phyloP scores from a whole-genome alignment of 1,284 basidiomycete genomes.

The Fomitiporia mediterranea region DNA sequence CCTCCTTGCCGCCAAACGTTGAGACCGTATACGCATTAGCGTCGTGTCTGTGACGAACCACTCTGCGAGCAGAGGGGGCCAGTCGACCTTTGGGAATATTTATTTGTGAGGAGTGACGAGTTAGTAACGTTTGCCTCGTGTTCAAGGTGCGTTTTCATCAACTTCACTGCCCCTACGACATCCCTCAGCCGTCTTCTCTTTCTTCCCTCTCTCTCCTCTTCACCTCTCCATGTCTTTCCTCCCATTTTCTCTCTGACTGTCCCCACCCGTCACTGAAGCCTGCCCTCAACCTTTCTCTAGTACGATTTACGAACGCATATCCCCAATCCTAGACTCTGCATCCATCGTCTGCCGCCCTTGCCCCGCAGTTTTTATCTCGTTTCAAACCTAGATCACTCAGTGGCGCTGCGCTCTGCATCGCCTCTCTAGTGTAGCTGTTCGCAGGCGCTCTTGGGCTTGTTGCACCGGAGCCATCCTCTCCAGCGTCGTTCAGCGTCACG shows the following conservation, averaged over 20 bases:
- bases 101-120: neutral
- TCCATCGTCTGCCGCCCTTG: constrained; percentile 30
- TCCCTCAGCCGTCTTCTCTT: constrained; percentile 36
- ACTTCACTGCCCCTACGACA: constrained; percentile 46
- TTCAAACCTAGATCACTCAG: constrained; percentile 37
- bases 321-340: constrained; percentile 18
- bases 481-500: neutral
- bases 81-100: constrained; percentile 4
- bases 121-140: constrained; percentile 1
- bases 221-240: constrained; percentile 18
- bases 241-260: constrained; percentile 8
- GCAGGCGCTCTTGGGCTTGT: constrained; percentile 20
- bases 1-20: neutral
- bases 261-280: neutral
- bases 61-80: neutral
- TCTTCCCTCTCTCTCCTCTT: constrained; percentile 31
- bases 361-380: constrained; percentile 51
- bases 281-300: neutral
- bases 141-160: constrained; percentile 36
- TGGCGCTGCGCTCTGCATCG: constrained; percentile 27
- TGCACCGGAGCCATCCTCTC: neutral
- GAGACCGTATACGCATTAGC: neutral
- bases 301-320: constrained; percentile 5
- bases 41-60: constrained; percentile 4
- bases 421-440: constrained; percentile 14